phyloP scores from a whole-genome alignment of 495 filamentous ascomycete genomes.

The Oleoguttula mirabilis region DNA sequence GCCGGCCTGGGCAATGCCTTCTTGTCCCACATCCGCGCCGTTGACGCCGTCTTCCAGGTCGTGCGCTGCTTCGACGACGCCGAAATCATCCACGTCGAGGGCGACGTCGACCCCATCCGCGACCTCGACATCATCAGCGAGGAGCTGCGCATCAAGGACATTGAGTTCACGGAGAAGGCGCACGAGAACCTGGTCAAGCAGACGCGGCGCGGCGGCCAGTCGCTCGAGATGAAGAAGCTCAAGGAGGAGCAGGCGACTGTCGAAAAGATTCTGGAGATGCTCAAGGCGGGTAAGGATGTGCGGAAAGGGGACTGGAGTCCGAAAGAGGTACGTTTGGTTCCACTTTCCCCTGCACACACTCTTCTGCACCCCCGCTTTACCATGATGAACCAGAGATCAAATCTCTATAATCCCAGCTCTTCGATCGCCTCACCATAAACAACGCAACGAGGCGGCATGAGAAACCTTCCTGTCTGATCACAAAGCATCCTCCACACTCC shows the following conservation, averaged over 20 bases:
- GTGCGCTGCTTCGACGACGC: slow-evolving; percentile 98
- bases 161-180: slow-evolving; percentile 95
- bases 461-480: slow-evolving; percentile 52
- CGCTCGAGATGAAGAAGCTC: slow-evolving; percentile 94
- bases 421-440: slow-evolving; percentile 64
- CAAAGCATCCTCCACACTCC: slow-evolving; percentile 1
- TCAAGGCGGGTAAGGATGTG: slow-evolving; percentile 84
- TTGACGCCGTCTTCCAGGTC: slow-evolving; percentile 99
- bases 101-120: slow-evolving; percentile 87
- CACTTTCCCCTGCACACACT: slow-evolving; percentile 4
- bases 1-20: slow-evolving; percentile 97
- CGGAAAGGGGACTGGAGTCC: slow-evolving; percentile 77
- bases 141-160: slow-evolving; percentile 95
- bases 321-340: slow-evolving; percentile 72
- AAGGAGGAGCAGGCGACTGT: slow-evolving; percentile 90
- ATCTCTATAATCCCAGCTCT: slow-evolving; percentile 99
- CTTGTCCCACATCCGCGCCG: slow-evolving; percentile 95
- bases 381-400: slow-evolving; percentile 97
- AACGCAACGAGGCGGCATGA: slow-evolving; percentile 66
- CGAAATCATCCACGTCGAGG: slow-evolving; percentile 99
- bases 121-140: slow-evolving; percentile 95
- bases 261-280: slow-evolving; percentile 67
- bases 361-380: slow-evolving; percentile 23
- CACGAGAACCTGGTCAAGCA: slow-evolving; percentile 82
- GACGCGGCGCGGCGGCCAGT: slow-evolving; percentile 87